Conservation (phyloP, 2,329 filamentous ascomycete genomes). For the Eutypa lata region DNA sequence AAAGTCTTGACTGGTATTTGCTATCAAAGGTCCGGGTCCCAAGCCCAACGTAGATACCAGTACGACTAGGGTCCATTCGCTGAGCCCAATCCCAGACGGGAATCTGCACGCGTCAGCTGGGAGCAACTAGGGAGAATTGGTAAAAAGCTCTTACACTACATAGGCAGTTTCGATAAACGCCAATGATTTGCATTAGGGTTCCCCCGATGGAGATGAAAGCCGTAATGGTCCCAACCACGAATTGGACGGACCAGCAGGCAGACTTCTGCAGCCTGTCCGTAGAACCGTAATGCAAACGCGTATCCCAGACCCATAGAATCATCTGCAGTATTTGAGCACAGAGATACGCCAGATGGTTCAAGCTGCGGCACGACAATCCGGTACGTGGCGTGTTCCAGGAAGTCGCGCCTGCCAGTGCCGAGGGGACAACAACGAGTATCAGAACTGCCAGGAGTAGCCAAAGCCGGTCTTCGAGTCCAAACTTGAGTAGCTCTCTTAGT, state of each 20-base stretch:
- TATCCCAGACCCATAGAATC: constrained; percentile 25
- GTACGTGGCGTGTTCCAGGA: constrained; percentile 30
- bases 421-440: constrained; percentile 24
- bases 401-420: constrained; percentile 29
- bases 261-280: constrained; percentile 21
- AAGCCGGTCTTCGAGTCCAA: constrained; percentile 16
- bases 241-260: constrained; percentile 27
- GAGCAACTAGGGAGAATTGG: no score
- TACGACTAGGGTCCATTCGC: constrained; percentile 4
- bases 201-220: constrained; percentile 26
- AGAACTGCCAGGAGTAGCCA: constrained; percentile 18
- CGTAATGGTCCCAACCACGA: constrained; percentile 27
- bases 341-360: constrained; percentile 32
- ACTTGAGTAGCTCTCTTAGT: no score
- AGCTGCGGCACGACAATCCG: constrained; percentile 30
- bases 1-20: constrained; percentile 13
- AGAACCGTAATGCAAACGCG: constrained; percentile 21
- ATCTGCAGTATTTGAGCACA: constrained; percentile 29
- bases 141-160: constrained; percentile 18
- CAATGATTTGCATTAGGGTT: constrained; percentile 26
- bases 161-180: constrained; percentile 25
- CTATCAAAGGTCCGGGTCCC: no score
- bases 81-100: constrained; percentile 19
- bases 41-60: no score
- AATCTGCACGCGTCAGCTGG: constrained; percentile 11